phyloP scores from a whole-genome alignment of 148 eudicot genomes.

The Rhododendron mucronatum region DNA sequence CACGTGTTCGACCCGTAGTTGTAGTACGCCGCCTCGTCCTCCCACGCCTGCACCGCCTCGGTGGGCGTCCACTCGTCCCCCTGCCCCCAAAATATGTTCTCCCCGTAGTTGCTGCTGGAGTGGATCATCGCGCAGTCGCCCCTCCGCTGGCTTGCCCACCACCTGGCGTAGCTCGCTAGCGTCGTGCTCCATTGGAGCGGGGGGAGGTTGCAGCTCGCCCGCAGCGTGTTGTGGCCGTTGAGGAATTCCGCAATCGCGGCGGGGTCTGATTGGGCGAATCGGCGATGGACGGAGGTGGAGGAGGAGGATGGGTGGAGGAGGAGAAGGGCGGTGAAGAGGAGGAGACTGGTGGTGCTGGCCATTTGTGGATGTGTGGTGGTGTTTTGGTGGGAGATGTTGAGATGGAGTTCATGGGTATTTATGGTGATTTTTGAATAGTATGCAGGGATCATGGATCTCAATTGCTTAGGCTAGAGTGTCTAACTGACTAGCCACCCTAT shows the following conservation, averaged over 20 bases:
- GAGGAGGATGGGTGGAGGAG: not conserved
- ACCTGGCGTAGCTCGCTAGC: not conserved
- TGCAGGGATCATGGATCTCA: not conserved
- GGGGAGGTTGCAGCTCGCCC: not conserved
- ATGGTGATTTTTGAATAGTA: not conserved
- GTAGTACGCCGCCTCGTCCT: slow-evolving; percentile 18
- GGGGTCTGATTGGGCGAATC: not conserved
- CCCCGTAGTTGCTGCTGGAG: slow-evolving; percentile 13
- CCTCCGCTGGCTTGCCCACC: slow-evolving; percentile 14
- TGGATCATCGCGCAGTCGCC: slow-evolving; percentile 8
- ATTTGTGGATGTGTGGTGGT: not conserved
- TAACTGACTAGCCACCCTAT: not conserved
- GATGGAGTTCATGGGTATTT: not conserved
- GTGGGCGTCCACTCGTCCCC: slow-evolving; percentile 4
- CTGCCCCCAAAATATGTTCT: not conserved
- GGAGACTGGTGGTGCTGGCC: not conserved
- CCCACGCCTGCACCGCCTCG: slow-evolving; percentile 28
- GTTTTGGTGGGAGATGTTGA: not conserved
- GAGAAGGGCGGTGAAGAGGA: not conserved
- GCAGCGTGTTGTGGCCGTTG: not conserved
- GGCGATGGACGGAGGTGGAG: not conserved
- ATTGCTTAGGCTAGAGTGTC: not conserved
- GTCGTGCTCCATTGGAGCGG: not conserved
- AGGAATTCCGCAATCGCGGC: not conserved
- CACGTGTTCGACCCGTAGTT: slow-evolving; percentile 17